Base-by-base conservation (phyloP, 768 basidiomycete genomes). In the Phanerochaete carnosa region DNA sequence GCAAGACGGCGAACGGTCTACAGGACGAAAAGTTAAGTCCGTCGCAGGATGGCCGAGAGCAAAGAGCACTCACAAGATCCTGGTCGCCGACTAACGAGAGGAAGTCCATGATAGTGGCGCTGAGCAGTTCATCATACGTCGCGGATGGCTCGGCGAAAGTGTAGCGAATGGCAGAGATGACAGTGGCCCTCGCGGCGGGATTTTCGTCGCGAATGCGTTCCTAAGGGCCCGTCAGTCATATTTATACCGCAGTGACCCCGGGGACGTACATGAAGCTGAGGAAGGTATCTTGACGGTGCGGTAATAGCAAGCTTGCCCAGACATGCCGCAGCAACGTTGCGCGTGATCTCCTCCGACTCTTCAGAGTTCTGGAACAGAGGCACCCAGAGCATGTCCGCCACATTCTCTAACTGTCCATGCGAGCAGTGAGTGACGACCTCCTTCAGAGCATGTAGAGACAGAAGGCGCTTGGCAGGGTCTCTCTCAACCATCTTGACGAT, bases 241-340 rank as follows among this genome's bases (percentile, higher is more conserved):
- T n/a, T 9, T 30, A 1, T 25, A 55, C 26, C n/a, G 16, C 19
- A 4, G 23, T 25, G 35, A 16, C 39, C 11, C 39, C 51, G 8
- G 54, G 11, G 26, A 39, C 84, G 63, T 70, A 91, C 92, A 68
- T 98, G 95, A 11, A 99, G 84, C 68, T 97, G 93, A 2, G 94
- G 93, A 19, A 98, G 80, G 72, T 96, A 99, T 66, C 87, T 87
- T 0, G 88, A 86, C 3, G 97, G 95, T 59, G 95, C 90, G 0
- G 93, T 91, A 0, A 92, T 92, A 0, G 95, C 95, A 30, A 99
- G 80, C 73, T 98, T 97, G 33, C 97, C 97, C 19, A 99, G 82
- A 70, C 95, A 98, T 2, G 96, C 95, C 49, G 97, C 95, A 26
- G 95, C 94, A 37, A 98, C 93, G 69, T 97, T 98, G 53, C 95